These are phyloP conservation scores for Lichtheimia ramosa DNA, from an alignment of 371 early-diverging fungal species.

Conservation along the genomic window DNA sequence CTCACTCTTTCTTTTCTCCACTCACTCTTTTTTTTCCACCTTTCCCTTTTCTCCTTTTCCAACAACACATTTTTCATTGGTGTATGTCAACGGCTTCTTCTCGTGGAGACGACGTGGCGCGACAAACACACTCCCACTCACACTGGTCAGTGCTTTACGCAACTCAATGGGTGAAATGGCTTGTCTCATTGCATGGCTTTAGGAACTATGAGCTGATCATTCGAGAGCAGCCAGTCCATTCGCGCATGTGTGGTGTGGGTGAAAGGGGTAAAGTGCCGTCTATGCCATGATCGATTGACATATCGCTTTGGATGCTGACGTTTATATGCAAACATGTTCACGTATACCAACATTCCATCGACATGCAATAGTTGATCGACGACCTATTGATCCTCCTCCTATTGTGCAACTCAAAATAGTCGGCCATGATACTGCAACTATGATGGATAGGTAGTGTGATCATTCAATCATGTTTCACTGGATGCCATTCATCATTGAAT, in stretches of 20 bases:
- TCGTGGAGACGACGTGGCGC: background rate
- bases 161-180: background rate
- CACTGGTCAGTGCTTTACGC: background rate
- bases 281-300: too few species aligned
- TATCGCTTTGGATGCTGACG: background rate
- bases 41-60: background rate
- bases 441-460: constrained; percentile 6
- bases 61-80: background rate
- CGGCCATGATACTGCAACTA: constrained; percentile 7
- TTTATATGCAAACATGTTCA: too few species aligned
- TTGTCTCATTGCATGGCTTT: background rate
- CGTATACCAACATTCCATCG: too few species aligned
- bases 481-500: background rate
- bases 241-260: constrained; percentile 50
- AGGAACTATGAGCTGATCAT: constrained; percentile 36
- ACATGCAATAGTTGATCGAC: constrained; percentile 32
- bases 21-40: background rate
- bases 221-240: constrained; percentile 52
- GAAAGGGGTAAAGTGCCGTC: constrained; percentile 38
- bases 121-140: background rate
- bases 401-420: constrained; percentile 35
- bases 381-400: constrained; percentile 51
- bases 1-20: background rate
- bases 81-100: background rate
- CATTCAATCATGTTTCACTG: background rate